Evolutionary conservation across 345 rosid genomes (phyloP).

Genomic region (Draba incana): DNA sequence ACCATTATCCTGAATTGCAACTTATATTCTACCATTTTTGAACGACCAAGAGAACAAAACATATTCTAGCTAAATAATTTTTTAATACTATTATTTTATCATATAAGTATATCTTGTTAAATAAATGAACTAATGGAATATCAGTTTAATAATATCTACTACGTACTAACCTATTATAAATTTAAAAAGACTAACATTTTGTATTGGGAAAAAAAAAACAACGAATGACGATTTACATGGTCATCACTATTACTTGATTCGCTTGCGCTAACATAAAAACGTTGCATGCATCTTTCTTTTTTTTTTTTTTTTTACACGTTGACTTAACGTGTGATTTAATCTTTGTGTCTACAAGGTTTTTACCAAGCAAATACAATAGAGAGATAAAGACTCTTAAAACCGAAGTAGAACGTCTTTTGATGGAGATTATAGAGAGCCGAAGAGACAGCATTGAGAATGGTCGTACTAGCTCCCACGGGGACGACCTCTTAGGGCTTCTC

Average conservation of each 20-base stretch:
- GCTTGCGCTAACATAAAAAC: background rate
- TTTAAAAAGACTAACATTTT: background rate
- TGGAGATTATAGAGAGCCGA: slow-evolving; percentile 85
- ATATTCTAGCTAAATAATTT: too few species aligned
- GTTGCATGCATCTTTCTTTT: slow-evolving; percentile 27
- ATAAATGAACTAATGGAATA: too few species aligned
- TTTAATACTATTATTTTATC: too few species aligned
- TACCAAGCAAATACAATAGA: slow-evolving; percentile 87
- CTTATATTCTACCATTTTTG: too few species aligned
- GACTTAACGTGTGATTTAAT: slow-evolving; percentile 13
- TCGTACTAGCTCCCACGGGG: slow-evolving; percentile 75
- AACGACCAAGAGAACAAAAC: background rate
- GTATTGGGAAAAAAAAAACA: background rate
- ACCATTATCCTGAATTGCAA: too few species aligned
- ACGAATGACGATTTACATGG: background rate
- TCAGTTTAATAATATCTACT: too few species aligned
- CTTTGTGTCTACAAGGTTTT: slow-evolving; percentile 49
- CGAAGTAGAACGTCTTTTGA: slow-evolving; percentile 76
- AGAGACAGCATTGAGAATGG: slow-evolving; percentile 80
- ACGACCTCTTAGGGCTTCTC: slow-evolving; percentile 78
- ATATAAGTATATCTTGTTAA: too few species aligned
- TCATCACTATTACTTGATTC: slow-evolving; percentile 10
- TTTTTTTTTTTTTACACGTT: background rate
- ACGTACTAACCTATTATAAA: background rate
- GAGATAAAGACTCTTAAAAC: slow-evolving; percentile 75